phyloP scores from a whole-genome alignment of 768 basidiomycete genomes.

The Amylocystis lapponica region DNA sequence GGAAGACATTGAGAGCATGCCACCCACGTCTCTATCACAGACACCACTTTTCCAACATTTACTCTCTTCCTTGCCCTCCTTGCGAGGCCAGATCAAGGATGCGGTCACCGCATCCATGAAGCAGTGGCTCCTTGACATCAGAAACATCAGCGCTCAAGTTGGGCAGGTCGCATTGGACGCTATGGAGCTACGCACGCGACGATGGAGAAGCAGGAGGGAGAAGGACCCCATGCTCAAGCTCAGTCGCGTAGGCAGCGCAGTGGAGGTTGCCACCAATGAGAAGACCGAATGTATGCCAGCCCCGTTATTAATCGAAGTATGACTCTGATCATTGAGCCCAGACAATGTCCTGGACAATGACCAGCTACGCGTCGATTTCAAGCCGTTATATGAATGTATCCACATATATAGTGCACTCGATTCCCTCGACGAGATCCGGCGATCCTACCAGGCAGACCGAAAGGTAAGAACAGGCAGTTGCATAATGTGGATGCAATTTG shows the following conservation, averaged over 20 bases:
- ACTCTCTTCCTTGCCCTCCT: slow-evolving; percentile 84
- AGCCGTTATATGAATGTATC: slow-evolving; percentile 92
- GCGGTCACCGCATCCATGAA: slow-evolving; percentile 94
- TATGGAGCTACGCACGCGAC: slow-evolving; percentile 77
- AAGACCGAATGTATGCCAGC: slow-evolving; percentile 80
- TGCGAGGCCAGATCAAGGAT: slow-evolving; percentile 85
- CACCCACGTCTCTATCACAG: slow-evolving; percentile 81
- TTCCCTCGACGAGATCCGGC: slow-evolving; percentile 83
- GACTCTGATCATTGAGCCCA: too few relatives aligned
- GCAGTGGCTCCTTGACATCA: slow-evolving; percentile 93
- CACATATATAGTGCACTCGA: slow-evolving; percentile 93
- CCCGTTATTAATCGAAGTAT: too few relatives aligned
- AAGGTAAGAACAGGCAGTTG: slow-evolving; percentile 46
- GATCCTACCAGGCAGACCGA: slow-evolving; percentile 94
- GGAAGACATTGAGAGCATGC: slow-evolving; percentile 91
- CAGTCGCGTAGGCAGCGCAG: slow-evolving; percentile 83
- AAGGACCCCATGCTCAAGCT: slow-evolving; percentile 73
- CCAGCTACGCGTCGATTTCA: slow-evolving; percentile 84
- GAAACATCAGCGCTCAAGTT: slow-evolving; percentile 81
- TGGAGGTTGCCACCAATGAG: slow-evolving; percentile 89
- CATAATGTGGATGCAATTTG: background rate
- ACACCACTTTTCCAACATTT: slow-evolving; percentile 93
- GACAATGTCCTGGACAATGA: slow-evolving; percentile 93
- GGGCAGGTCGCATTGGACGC: slow-evolving; percentile 84
- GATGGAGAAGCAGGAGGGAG: slow-evolving; percentile 81